Conservation (phyloP, 768 basidiomycete species). For the Amanita phalloides region DNA sequence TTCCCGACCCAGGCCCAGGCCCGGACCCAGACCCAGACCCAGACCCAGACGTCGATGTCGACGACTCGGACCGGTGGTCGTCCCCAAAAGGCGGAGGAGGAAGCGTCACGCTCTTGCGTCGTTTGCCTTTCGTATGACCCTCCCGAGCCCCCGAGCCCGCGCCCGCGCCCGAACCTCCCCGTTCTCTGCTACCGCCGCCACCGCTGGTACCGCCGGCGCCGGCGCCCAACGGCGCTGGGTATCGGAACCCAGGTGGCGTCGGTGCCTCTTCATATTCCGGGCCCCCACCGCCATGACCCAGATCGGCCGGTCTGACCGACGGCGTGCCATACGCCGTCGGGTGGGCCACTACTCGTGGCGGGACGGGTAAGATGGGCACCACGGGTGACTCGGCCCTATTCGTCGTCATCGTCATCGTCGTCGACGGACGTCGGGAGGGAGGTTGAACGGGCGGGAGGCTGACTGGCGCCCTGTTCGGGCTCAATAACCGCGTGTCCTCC, state of each 20-base stretch:
- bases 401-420: not conserved
- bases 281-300: not conserved
- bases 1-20: too few relatives aligned
- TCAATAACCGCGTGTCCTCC: not conserved
- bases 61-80: too few relatives aligned
- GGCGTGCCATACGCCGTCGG: slow-evolving; percentile 3
- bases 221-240: slow-evolving; percentile 1
- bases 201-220: not conserved
- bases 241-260: slow-evolving; percentile 3
- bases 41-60: too few relatives aligned
- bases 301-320: not conserved
- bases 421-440: not conserved
- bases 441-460: not conserved
- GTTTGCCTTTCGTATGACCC: not conserved
- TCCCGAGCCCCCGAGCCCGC: not conserved
- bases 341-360: not conserved
- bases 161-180: not conserved
- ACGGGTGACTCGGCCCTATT: not conserved
- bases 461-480: not conserved
- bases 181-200: not conserved
- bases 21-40: too few relatives aligned
- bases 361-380: not conserved
- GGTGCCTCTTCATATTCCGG: slow-evolving; percentile 2
- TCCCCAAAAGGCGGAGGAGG: not conserved
- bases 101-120: not conserved